These are phyloP conservation scores for Ophiocordyceps robertsii DNA, from an alignment of 2,329 filamentous ascomycete genomes.

Conservation along the genomic window DNA sequence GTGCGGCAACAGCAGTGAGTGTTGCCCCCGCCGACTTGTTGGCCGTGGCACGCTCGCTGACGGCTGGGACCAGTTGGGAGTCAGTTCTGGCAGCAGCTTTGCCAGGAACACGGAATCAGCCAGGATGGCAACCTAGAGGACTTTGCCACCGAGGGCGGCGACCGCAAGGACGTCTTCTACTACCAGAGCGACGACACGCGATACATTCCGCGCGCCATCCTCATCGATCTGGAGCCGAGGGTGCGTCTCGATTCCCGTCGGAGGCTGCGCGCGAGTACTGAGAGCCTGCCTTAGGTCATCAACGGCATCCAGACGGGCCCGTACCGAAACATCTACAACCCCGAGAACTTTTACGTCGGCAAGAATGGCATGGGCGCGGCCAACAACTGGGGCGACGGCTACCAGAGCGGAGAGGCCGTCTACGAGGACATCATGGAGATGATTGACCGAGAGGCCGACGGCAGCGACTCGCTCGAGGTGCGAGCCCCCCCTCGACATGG, in stretches of 20 bases:
- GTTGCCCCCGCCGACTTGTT: not conserved
- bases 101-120: constrained; percentile 94
- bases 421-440: constrained; percentile 98
- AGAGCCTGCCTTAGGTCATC: constrained; percentile 46
- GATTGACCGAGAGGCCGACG: constrained; percentile 96
- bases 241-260: constrained; percentile 26
- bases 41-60: constrained; percentile 3
- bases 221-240: constrained; percentile 88
- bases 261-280: not conserved
- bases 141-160: constrained; percentile 93
- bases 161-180: constrained; percentile 98
- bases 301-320: constrained; percentile 84
- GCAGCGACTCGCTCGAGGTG: constrained; percentile 89
- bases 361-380: constrained; percentile 88
- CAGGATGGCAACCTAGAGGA: constrained; percentile 95
- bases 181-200: constrained; percentile 98
- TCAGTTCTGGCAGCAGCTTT: constrained; percentile 98
- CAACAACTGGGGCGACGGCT: constrained; percentile 97
- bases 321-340: constrained; percentile 98
- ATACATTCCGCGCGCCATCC: constrained; percentile 91
- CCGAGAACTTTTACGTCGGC: constrained; percentile 95
- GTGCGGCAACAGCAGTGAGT: constrained; percentile 97
- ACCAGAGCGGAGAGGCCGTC: constrained; percentile 80
- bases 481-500: constrained; percentile 1
- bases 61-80: constrained; percentile 57